These are phyloP conservation scores for Pelargonium myrrhifolium DNA, from an alignment of 441 rosid genomes.

Conservation along the genomic window DNA sequence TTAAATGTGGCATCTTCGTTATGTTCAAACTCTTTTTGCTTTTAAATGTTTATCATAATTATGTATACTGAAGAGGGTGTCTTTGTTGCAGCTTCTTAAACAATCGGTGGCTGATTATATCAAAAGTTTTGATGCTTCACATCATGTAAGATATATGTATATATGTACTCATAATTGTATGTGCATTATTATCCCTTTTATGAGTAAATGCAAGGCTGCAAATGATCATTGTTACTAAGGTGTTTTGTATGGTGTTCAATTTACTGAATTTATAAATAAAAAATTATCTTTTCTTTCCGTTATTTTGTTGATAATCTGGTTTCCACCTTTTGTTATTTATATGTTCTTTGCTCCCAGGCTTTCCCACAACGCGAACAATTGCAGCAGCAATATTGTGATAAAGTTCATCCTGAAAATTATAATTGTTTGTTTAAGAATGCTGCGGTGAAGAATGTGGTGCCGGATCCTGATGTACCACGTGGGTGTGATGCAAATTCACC, in stretches of 20 bases:
- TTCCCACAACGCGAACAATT: constrained; percentile 66
- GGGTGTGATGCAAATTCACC: constrained; percentile 64
- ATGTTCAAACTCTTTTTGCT: not conserved
- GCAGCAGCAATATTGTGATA: constrained; percentile 55
- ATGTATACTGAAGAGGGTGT: constrained; percentile 16
- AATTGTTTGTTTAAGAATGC: constrained; percentile 31
- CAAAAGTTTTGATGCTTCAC: constrained; percentile 65
- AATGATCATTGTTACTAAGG: not conserved
- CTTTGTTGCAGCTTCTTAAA: constrained; percentile 64
- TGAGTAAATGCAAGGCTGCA: not conserved
- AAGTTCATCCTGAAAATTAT: constrained; percentile 42
- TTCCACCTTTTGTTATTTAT: not conserved
- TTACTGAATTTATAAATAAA: not conserved
- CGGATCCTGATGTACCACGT: constrained; percentile 76
- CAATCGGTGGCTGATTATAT: constrained; percentile 60
- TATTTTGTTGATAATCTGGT: not conserved
- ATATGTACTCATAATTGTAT: not conserved
- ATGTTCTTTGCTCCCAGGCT: constrained; percentile 36
- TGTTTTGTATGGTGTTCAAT: not conserved
- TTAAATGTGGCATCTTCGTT: constrained; percentile 1
- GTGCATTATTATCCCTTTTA: not conserved
- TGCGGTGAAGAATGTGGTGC: constrained; percentile 50
- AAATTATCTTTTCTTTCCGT: not conserved
- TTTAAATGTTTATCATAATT: constrained; percentile 7
- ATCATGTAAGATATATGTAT: constrained; percentile 48